Base-by-base conservation (phyloP, 805 yeast species). In the Wickerhamia fluorescens region DNA sequence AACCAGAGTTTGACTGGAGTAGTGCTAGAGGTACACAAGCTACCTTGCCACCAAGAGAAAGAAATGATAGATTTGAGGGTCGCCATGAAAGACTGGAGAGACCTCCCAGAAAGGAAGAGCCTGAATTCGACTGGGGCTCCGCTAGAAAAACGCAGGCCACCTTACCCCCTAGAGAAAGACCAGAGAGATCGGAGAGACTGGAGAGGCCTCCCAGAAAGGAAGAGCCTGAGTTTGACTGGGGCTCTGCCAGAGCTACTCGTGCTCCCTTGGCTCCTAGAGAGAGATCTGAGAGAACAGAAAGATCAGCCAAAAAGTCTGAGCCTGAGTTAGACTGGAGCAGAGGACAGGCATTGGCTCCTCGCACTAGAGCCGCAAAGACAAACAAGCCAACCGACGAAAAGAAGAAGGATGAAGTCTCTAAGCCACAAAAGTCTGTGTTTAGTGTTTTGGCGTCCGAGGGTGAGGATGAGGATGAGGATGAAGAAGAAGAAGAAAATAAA, bases 1-100 rank as follows among this genome's bases (percentile, higher is more conserved):
- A 68, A 44, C 73, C 75, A 28, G 72, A 73, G 20, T 56, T 75
- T 32, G 85, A 80, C 55, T 78, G 85, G 76, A 60, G 67, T 29
- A 40, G 64, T 6, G 73, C 68, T 27, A 60, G 75, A 49, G 37
- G 40, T 21, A 30, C 46, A 20, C 58, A 42, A 22, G 48, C 43
- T 5, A 36, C 51, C 3, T 54, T 58, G 47, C 61, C 62, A 20
- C 54, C 59, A 30, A 47, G 60, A 38, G 36, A 38, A 16, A 39
- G 44, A 28, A 27, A 40, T 25, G 32, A 38, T 21, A 50, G 53
- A 40, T 35, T 33, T 4, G 29, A 23, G 14, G 58, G 55, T 29
- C 35, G 42, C 25, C 24, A 38, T 26, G 35, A 38, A 17, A 50
- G 51, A 41, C 36, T 33, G 20, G 38, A 37, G 18, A 34, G 38